phyloP scores from a whole-genome alignment of 2,329 filamentous ascomycete species.

The Cladosporium austrohemisphaericum region DNA sequence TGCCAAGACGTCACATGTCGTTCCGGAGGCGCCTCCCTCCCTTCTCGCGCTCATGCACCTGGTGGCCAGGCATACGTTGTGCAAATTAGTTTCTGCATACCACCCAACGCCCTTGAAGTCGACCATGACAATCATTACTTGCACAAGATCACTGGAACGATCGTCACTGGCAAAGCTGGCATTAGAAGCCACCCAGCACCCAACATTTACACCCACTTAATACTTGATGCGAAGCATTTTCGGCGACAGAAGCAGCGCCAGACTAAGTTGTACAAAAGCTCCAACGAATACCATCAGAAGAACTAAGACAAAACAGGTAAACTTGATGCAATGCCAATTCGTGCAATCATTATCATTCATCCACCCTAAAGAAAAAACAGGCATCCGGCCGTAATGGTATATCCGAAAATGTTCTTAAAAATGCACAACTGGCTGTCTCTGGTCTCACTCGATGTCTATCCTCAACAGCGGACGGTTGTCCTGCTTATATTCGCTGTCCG shows the following conservation, averaged over 20 bases:
- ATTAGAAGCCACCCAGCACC: background rate
- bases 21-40: no score
- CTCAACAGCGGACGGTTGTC: background rate
- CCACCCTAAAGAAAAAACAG: constrained; percentile 2
- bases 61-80: no score
- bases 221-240: no score
- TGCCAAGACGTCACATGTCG: no score
- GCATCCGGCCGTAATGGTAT: constrained; percentile 9
- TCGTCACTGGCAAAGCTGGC: background rate
- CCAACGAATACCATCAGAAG: background rate
- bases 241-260: background rate
- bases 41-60: no score
- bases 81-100: background rate
- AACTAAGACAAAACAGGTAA: background rate
- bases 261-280: constrained; percentile 4
- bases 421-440: background rate
- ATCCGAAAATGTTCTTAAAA: constrained; percentile 12
- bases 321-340: background rate
- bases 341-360: background rate
- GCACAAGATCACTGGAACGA: no score
- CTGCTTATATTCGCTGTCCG: background rate
- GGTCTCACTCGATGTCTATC: background rate
- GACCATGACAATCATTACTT: no score
- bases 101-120: background rate
- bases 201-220: constrained; percentile 8